Conservation (phyloP, 805 yeast species). For the Scheffersomyces coipomensis region DNA sequence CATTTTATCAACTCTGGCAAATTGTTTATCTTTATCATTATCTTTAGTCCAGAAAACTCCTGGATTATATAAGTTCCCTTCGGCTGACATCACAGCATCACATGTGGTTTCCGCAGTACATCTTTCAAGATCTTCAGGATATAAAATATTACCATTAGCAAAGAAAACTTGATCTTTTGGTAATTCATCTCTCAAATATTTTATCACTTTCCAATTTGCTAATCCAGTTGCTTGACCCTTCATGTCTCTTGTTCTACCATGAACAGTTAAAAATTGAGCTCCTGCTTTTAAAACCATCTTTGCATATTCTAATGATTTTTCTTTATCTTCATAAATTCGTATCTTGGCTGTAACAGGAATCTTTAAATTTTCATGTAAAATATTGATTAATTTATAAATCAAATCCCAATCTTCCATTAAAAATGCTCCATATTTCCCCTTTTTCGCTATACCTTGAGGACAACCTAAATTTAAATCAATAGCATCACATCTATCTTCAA, state of each 20-base stretch:
- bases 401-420: conserved; percentile 96
- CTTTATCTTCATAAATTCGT: conserved; percentile 80
- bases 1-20: conserved; percentile 82
- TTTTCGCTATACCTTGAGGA: conserved; percentile 95
- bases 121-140: conserved; percentile 77
- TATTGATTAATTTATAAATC: conserved; percentile 67
- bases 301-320: conserved; percentile 83
- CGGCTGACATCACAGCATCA: conserved; percentile 97
- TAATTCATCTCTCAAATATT: conserved; percentile 72
- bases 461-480: conserved; percentile 95
- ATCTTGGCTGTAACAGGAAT: conserved; percentile 96
- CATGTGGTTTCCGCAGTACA: conserved; percentile 64
- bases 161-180: conserved; percentile 82
- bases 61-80: conserved; percentile 91
- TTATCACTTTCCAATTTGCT: conserved; percentile 87
- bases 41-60: conserved; percentile 71
- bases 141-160: conserved; percentile 92
- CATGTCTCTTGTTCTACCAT: conserved; percentile 95
- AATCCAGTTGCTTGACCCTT: conserved; percentile 95
- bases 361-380: conserved; percentile 68
- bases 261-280: conserved; percentile 92
- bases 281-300: conserved; percentile 88
- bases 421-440: conserved; percentile 94
- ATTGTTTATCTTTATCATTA: conserved; percentile 58
- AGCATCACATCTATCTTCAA: conserved; percentile 87